phyloP scores from a whole-genome alignment of 345 rosid genomes.

The Camelina hispida region DNA sequence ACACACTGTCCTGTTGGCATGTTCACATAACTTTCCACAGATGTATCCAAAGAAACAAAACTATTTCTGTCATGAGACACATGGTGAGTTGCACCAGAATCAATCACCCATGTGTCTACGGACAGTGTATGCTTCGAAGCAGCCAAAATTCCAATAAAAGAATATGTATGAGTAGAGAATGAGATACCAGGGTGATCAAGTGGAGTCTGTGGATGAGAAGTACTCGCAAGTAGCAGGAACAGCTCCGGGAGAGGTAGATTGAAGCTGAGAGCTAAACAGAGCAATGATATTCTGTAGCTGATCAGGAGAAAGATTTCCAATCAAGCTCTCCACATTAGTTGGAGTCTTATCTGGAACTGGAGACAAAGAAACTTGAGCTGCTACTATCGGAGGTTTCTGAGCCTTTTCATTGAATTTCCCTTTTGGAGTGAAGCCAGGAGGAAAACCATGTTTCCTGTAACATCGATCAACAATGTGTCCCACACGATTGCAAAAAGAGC shows the following conservation, averaged over 20 bases:
- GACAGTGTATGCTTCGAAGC: not conserved
- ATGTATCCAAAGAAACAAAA: not conserved
- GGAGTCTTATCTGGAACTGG: too few species aligned
- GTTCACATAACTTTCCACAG: not conserved
- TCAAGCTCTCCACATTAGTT: not conserved
- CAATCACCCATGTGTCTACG: not conserved
- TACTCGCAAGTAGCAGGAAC: not conserved
- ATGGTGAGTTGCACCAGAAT: not conserved
- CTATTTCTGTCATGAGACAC: not conserved
- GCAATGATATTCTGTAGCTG: not conserved
- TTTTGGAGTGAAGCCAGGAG: not conserved
- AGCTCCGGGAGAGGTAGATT: rapidly evolving
- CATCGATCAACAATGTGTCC: not conserved
- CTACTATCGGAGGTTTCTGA: not conserved
- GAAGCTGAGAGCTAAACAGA: not conserved
- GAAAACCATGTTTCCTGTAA: not conserved
- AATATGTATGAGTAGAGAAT: not conserved
- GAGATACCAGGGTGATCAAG: not conserved
- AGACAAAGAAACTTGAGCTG: not conserved
- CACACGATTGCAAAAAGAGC: not conserved
- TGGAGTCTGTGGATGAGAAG: not conserved
- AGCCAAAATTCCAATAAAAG: not conserved
- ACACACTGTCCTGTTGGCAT: not conserved
- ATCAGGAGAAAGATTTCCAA: not conserved
- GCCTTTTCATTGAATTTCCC: not conserved